A percentile compares a stretch with the other conserved stretches of the same genome.
phyloP scores from a whole-genome alignment of 176 grass and related monocot genomes.

The Musa acuminata region DNA sequence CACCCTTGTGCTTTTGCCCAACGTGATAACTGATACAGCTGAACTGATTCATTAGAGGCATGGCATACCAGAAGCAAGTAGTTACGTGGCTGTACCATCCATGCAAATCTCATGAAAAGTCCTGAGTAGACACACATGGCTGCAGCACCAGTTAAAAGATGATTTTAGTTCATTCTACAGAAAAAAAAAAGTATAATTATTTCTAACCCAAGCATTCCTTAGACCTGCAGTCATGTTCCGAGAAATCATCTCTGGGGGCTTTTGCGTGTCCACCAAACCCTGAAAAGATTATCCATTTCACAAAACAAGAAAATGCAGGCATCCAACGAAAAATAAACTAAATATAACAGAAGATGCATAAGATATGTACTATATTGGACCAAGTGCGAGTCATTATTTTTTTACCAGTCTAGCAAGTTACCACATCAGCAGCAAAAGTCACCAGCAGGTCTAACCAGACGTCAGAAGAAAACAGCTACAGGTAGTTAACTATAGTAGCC shows the following conservation, averaged over 20 bases:
- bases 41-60: conserved; percentile 68
- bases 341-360: too few species aligned
- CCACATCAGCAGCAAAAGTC: too few species aligned
- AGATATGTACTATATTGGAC: too few species aligned
- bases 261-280: conserved; percentile 66
- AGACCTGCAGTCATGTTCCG: conserved; percentile 76
- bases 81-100: conserved; percentile 78
- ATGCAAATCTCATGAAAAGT: conserved; percentile 74
- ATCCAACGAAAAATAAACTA: too few species aligned
- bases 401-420: too few species aligned
- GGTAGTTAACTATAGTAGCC: too few species aligned
- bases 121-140: conserved; percentile 80
- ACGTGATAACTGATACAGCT: conserved; percentile 72
- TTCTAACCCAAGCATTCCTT: conserved; percentile 1
- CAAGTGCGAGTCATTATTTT: too few species aligned
- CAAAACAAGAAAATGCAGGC: too few species aligned
- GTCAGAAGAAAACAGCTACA: too few species aligned
- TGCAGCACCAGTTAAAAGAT: conserved; percentile 18
- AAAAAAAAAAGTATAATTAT: background rate
- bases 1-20: conserved; percentile 58
- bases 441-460: too few species aligned
- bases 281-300: conserved; percentile 19
- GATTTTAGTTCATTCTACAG: background rate
- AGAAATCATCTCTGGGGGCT: conserved; percentile 74
- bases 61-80: conserved; percentile 78